Base-by-base conservation (phyloP, 495 filamentous ascomycete genomes). In the Aspergillus baeticus region DNA sequence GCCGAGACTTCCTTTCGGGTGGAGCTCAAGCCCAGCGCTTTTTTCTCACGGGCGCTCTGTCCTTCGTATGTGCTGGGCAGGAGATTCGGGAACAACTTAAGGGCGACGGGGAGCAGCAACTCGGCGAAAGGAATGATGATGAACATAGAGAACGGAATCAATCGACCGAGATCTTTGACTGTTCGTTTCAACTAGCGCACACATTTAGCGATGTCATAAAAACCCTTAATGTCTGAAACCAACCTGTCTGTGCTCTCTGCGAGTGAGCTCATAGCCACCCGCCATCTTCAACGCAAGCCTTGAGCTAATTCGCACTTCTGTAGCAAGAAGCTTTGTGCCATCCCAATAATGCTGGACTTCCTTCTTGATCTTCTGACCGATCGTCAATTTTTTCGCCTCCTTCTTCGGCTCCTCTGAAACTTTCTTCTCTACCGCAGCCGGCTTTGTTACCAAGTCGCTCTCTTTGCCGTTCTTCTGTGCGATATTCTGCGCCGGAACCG, bases 11-110 rank as follows among this genome's bases (percentile, higher is more conserved):
- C 93, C 73, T 94, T 95, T 23, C 94, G 84, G 29, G 91, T 96
- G 1, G 87, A 84, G 47, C 95, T 85, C 15, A 99, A 80, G 55
- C 81, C 87, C 49, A 83, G 84, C 0, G 89, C 89, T 76, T 98
- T 99, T 51, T 82, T 78, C 58, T 98, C 94, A 63, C 92, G 94
- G 10, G 89, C 84, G 57, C 87, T 89, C 67, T 96, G 88, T 23
- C 83, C 93, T 65, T 99, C 94, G 71, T 96, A 99, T 13, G 94
- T 99, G 77, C 91, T 96, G 29, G 94, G 94, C 35, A 99, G 85
- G 60, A 99, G 70, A 68, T 98, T 98, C 63, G 94, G 94, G 82
- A 99, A 99, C 22, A 99, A 71, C 72, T 87, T 94, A 21, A 99
- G 79, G 14, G 92, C 95, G 46, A 99, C 77, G 20, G 94, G 94